Conservation (phyloP, 441 rosid species). For the Pelargonium citronellum region DNA sequence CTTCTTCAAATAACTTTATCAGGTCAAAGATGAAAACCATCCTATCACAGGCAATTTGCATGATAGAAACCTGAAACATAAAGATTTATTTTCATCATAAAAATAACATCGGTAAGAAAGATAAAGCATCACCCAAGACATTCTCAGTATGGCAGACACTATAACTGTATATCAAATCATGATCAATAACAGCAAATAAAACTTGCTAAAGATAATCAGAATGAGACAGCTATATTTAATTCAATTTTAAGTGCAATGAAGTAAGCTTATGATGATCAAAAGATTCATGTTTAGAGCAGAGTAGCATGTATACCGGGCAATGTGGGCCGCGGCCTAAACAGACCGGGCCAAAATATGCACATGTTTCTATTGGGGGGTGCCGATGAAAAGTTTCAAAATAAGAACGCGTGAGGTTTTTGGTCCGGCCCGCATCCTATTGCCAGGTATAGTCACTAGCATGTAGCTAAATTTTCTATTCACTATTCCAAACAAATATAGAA, state of each 20-base stretch:
- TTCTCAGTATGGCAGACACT: neutral
- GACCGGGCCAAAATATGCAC: too few relatives aligned
- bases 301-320: neutral
- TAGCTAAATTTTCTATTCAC: neutral
- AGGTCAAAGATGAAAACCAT: constrained; percentile 78
- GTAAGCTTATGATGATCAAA: too few relatives aligned
- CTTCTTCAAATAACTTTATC: constrained; percentile 67
- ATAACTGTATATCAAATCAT: neutral
- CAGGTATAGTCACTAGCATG: too few relatives aligned
- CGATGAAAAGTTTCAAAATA: too few relatives aligned
- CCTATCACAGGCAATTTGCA: constrained; percentile 78
- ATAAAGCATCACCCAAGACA: neutral
- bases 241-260: too few relatives aligned
- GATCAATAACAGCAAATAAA: neutral
- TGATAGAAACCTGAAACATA: constrained; percentile 76
- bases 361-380: too few relatives aligned
- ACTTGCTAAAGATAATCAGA: neutral
- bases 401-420: too few relatives aligned
- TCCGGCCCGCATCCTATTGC: too few relatives aligned
- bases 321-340: too few relatives aligned
- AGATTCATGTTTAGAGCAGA: neutral
- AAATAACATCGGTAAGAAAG: constrained; percentile 5
- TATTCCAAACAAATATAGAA: neutral
- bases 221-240: too few relatives aligned
- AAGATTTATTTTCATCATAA: constrained; percentile 13